Evolutionary conservation across 192 early-diverging fungal species (phyloP).

Genomic region (Rhizoclosmatium globosum): DNA sequence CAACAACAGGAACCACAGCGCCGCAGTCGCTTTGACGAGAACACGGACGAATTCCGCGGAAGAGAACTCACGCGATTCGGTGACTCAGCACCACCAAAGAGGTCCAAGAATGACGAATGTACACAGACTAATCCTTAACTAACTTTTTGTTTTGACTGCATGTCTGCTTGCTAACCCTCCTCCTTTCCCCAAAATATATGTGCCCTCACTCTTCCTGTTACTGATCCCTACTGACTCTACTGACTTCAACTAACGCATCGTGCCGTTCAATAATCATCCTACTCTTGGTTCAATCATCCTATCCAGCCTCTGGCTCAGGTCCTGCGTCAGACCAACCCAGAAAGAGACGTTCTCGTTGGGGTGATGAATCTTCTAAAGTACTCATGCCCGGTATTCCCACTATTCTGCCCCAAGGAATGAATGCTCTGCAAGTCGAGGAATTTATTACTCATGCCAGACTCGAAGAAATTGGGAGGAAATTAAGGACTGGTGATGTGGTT

Average conservation of each 20-base stretch:
- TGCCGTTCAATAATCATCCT: background rate
- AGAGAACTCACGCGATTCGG: background rate
- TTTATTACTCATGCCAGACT: slow-evolving; percentile 86
- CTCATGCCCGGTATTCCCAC: slow-evolving; percentile 82
- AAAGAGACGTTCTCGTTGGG: slow-evolving; percentile 90
- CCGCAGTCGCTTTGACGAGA: slow-evolving; percentile 5
- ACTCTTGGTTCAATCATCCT: background rate
- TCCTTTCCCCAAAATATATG: background rate
- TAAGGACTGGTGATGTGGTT: slow-evolving; percentile 83
- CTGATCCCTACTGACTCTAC: slow-evolving; percentile 16
- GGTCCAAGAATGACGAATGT: too few relatives aligned
- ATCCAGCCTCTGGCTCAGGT: background rate
- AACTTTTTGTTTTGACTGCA: background rate
- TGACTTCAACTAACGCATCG: background rate
- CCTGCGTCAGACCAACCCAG: slow-evolving; percentile 47
- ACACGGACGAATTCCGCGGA: background rate
- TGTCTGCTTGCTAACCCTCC: too few relatives aligned
- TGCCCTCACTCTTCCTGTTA: slow-evolving; percentile 2
- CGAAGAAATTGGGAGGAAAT: slow-evolving; percentile 87
- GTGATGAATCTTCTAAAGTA: slow-evolving; percentile 74
- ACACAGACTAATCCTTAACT: background rate
- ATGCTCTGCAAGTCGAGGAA: slow-evolving; percentile 80
- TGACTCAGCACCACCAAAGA: too few relatives aligned
- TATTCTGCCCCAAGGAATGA: slow-evolving; percentile 77
- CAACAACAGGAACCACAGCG: background rate